phyloP scores from a whole-genome alignment of 192 early-diverging fungal species.

The Rhizophagus sp. region DNA sequence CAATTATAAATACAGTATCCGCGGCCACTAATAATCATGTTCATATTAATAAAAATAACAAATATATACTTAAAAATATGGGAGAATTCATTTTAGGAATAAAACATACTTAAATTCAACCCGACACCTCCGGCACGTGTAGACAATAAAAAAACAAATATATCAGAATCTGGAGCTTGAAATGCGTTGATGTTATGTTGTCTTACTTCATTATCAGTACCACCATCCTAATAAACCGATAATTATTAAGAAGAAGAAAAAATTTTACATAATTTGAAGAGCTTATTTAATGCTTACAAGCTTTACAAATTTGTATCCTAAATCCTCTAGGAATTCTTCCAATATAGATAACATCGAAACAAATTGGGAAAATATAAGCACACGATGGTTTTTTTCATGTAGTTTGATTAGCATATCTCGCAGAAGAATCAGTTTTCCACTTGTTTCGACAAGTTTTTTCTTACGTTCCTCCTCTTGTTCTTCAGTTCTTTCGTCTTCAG shows the following conservation, averaged over 20 bases:
- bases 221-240: slow-evolving; percentile 52
- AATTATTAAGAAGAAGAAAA: not conserved
- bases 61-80: slow-evolving; percentile 24
- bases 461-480: slow-evolving; percentile 42
- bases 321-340: slow-evolving; percentile 65
- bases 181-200: slow-evolving; percentile 64
- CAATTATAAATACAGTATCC: slow-evolving; percentile 76
- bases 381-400: slow-evolving; percentile 56
- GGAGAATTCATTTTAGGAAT: not conserved
- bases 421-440: slow-evolving; percentile 66
- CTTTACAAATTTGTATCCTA: slow-evolving; percentile 54
- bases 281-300: slow-evolving; percentile 40
- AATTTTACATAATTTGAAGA: not conserved
- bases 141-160: slow-evolving; percentile 67
- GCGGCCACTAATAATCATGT: slow-evolving; percentile 53
- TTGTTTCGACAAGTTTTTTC: slow-evolving; percentile 60
- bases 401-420: slow-evolving; percentile 69
- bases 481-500: slow-evolving; percentile 30
- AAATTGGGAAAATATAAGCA: slow-evolving; percentile 88
- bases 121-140: slow-evolving; percentile 79
- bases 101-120: slow-evolving; percentile 56
- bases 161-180: slow-evolving; percentile 60
- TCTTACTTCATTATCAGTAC: slow-evolving; percentile 48
- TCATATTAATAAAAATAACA: slow-evolving; percentile 58
- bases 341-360: slow-evolving; percentile 81